These are phyloP conservation scores for Oryza longistaminata DNA, from an alignment of 176 grass and related monocot species.

Conservation along the genomic window DNA sequence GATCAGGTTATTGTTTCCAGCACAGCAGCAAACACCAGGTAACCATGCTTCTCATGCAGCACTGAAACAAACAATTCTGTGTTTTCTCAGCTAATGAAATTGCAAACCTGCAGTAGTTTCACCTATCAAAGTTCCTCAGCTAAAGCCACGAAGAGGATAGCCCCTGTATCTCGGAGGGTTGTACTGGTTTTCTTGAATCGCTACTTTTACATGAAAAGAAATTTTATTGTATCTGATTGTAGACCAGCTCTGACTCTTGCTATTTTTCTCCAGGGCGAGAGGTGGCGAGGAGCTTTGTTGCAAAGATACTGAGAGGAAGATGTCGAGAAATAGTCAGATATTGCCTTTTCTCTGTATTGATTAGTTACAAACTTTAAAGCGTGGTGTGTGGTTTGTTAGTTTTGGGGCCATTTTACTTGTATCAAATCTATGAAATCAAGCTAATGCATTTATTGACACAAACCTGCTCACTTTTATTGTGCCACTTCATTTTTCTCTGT, in stretches of 20 bases:
- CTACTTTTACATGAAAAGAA: conserved; percentile 28
- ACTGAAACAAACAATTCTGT: conserved; percentile 12
- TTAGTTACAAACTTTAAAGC: conserved; percentile 12
- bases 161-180: conserved; percentile 56
- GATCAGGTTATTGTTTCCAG: conserved; percentile 48
- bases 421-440: conserved; percentile 29
- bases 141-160: conserved; percentile 51
- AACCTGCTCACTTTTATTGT: background rate
- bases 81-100: conserved; percentile 28
- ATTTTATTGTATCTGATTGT: conserved; percentile 6
- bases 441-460: background rate
- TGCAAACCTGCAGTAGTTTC: conserved; percentile 47
- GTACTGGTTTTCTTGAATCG: conserved; percentile 6
- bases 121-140: conserved; percentile 38
- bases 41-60: conserved; percentile 27
- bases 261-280: conserved; percentile 51
- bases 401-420: conserved; percentile 16
- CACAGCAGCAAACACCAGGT: conserved; percentile 60
- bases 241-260: conserved; percentile 6
- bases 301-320: conserved; percentile 61
- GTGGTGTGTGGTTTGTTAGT: background rate
- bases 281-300: conserved; percentile 74
- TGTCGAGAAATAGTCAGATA: conserved; percentile 43
- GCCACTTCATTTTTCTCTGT: background rate
- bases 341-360: background rate